Conservation (phyloP, 441 rosid genomes). For the Kokia cookei region DNA sequence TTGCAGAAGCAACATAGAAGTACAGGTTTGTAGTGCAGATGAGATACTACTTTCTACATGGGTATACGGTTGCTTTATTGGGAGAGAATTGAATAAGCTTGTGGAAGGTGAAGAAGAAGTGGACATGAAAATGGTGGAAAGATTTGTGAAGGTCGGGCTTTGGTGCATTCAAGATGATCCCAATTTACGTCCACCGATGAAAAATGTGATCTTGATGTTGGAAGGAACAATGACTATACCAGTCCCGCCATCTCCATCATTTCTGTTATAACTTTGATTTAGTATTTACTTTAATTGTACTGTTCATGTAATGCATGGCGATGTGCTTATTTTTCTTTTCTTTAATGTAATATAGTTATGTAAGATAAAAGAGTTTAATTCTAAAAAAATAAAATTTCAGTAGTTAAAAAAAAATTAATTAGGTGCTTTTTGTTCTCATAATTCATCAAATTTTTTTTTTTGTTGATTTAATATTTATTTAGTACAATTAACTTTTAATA, state of each 20-base stretch:
- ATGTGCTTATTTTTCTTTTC: too few relatives aligned
- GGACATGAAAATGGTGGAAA: constrained; percentile 11
- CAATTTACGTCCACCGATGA: constrained; percentile 26
- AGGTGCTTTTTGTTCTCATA: too few relatives aligned
- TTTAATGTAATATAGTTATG: too few relatives aligned
- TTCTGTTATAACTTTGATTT: not conserved
- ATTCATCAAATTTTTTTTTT: too few relatives aligned
- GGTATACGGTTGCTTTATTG: not conserved
- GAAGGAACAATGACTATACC: constrained; percentile 26
- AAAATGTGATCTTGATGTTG: constrained; percentile 31
- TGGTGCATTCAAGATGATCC: constrained; percentile 33
- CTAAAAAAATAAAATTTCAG: too few relatives aligned
- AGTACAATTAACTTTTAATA: too few relatives aligned
- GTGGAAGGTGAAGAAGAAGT: constrained; percentile 11
- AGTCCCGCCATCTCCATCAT: constrained; percentile 12
- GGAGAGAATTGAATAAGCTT: not conserved
- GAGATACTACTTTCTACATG: constrained; percentile 1
- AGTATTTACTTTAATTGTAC: not conserved
- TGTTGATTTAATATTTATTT: too few relatives aligned
- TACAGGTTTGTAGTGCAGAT: not conserved
- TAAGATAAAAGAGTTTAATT: too few relatives aligned
- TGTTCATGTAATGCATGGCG: too few relatives aligned
- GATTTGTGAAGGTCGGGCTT: constrained; percentile 11
- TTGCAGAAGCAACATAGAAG: constrained; percentile 1
- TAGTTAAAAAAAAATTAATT: too few relatives aligned